A percentile compares a stretch with the other conserved stretches of the same genome.
Conservation (phyloP, 805 yeast species). For the Metschnikowia peoriensis region DNA sequence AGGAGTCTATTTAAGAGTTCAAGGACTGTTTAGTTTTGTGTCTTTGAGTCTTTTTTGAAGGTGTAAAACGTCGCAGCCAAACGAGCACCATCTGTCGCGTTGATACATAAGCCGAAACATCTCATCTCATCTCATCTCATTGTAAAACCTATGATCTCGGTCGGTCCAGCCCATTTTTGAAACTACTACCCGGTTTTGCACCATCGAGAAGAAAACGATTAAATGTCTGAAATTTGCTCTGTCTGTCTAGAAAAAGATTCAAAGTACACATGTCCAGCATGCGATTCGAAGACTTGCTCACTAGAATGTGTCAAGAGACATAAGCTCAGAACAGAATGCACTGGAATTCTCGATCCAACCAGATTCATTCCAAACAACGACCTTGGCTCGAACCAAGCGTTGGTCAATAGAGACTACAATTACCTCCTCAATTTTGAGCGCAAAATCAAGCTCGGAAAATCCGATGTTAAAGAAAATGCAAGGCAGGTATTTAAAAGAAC, state of each 20-base stretch:
- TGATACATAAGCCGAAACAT: background rate
- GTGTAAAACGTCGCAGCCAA: too few relatives aligned
- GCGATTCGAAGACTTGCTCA: constrained; percentile 65
- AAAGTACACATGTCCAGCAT: constrained; percentile 82
- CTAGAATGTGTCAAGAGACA: constrained; percentile 70
- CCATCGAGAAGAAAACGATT: background rate
- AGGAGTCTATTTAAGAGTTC: too few relatives aligned
- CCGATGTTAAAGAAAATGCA: constrained; percentile 44
- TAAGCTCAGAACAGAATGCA: constrained; percentile 59
- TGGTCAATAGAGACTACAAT: constrained; percentile 81
- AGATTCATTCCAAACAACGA: constrained; percentile 50
- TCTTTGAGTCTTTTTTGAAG: too few relatives aligned
- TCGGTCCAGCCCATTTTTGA: too few relatives aligned
- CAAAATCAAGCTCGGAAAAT: constrained; percentile 54
- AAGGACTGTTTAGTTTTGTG: too few relatives aligned
- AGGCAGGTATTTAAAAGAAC: constrained; percentile 41
- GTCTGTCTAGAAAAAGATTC: constrained; percentile 37
- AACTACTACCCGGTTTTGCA: background rate
- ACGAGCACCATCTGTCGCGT: background rate
- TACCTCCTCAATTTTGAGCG: constrained; percentile 63
- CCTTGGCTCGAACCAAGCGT: constrained; percentile 37
- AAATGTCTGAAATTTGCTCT: constrained; percentile 25
- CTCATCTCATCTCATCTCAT: constrained; percentile 1
- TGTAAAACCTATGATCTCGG: background rate
- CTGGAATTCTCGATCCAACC: constrained; percentile 64